Conservation (phyloP, 192 early-diverging fungal species). For the Podila minutissima region DNA sequence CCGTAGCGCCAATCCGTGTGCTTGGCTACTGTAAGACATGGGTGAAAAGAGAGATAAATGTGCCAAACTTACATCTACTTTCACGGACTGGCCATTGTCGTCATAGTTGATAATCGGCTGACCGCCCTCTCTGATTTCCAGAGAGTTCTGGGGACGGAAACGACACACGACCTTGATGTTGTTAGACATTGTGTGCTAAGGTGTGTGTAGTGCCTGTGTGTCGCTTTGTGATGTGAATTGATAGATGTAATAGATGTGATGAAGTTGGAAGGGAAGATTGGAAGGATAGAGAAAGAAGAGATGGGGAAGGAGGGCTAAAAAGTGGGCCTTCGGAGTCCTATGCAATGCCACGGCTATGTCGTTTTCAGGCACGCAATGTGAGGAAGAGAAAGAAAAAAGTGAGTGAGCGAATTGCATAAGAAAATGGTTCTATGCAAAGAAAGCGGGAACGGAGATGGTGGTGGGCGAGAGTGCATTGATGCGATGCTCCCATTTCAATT, state of each 20-base stretch:
- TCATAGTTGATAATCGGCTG: slow-evolving; percentile 85
- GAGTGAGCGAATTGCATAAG: background rate
- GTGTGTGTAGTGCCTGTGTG: background rate
- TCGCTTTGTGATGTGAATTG: background rate
- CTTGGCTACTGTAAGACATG: no score
- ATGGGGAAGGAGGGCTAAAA: background rate
- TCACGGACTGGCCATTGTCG: slow-evolving; percentile 71
- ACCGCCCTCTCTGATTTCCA: slow-evolving; percentile 92
- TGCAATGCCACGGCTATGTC: background rate
- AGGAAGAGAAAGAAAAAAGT: slow-evolving; percentile 3
- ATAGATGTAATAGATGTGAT: no score
- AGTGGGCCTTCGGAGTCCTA: background rate
- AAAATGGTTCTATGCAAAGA: no score
- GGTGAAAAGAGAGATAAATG: no score
- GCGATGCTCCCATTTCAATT: no score
- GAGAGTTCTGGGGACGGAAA: slow-evolving; percentile 94
- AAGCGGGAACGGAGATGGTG: no score
- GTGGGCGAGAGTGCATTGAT: no score
- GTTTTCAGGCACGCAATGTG: background rate
- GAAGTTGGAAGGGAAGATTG: no score
- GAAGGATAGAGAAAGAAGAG: no score
- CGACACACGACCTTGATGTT: slow-evolving; percentile 98
- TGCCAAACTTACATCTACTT: slow-evolving; percentile 53
- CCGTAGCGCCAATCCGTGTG: no score
- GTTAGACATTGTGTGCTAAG: slow-evolving; percentile 55